Evolutionary conservation across 306 rosid species (phyloP).

Genomic region (Potentilla sterilis): DNA sequence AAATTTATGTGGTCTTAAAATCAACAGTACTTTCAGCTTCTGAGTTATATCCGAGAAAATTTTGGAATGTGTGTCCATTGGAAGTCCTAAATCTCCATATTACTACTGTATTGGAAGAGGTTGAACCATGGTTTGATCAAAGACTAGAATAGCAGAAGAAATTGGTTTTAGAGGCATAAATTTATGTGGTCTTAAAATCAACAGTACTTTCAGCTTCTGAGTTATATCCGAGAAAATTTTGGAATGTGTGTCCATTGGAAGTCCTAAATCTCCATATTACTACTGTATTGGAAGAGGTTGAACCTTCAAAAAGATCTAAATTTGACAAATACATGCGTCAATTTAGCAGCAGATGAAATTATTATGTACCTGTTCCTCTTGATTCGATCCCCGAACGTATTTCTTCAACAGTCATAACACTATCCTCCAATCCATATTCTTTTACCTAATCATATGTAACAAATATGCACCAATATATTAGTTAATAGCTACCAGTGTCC

Average conservation of each 20-base stretch:
- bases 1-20: background rate
- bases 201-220: background rate
- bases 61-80: background rate
- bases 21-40: background rate
- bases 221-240: background rate
- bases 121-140: background rate
- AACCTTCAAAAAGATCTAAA: background rate
- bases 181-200: background rate
- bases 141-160: background rate
- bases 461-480: slow-evolving; percentile 9
- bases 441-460: slow-evolving; percentile 50
- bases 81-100: background rate
- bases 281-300: background rate
- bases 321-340: background rate
- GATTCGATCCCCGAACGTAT: slow-evolving; percentile 77
- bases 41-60: background rate
- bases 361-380: slow-evolving; percentile 76
- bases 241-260: too few relatives aligned
- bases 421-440: slow-evolving; percentile 83
- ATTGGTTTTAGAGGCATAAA: background rate
- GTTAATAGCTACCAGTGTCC: slow-evolving; percentile 6
- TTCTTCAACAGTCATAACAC: slow-evolving; percentile 84
- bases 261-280: background rate
- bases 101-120: background rate
- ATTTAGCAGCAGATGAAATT: background rate